These are phyloP conservation scores for Tolypocladium endophyticum DNA, from an alignment of 2,329 filamentous ascomycete species.

Conservation along the genomic window DNA sequence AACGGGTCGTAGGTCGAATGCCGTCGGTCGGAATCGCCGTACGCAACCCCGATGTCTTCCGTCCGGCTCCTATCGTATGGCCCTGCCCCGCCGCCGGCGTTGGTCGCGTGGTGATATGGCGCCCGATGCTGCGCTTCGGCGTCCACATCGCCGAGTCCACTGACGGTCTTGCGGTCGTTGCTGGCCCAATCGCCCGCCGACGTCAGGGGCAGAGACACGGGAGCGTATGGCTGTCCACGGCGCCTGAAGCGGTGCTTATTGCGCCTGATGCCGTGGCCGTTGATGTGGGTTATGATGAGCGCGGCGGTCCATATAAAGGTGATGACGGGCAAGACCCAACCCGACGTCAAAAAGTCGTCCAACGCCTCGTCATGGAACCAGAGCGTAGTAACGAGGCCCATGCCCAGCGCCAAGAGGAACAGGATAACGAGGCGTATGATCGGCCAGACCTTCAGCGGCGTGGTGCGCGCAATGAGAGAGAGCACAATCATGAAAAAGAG, in stretches of 20 bases:
- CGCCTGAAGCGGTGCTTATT: slow-evolving; percentile 4
- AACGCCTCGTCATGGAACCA: slow-evolving; percentile 8
- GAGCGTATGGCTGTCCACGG: slow-evolving; percentile 6
- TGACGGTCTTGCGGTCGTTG: not conserved
- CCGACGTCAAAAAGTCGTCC: slow-evolving; percentile 12
- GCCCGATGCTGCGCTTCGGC: not conserved
- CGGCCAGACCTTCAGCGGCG: slow-evolving; percentile 20
- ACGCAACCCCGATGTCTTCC: not conserved
- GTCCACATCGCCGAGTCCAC: not conserved
- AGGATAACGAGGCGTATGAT: slow-evolving; percentile 18
- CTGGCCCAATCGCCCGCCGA: not conserved
- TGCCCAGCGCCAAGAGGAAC: slow-evolving; percentile 17
- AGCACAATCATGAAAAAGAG: slow-evolving; percentile 21
- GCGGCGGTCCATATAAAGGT: slow-evolving; percentile 21
- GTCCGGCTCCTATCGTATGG: not conserved
- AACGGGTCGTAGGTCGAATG: slow-evolving; percentile 1
- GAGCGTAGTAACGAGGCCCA: slow-evolving; percentile 15
- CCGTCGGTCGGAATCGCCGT: not conserved
- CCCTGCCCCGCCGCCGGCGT: not conserved
- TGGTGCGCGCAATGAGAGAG: slow-evolving; percentile 17
- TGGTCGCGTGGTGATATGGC: not conserved
- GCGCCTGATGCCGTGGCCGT: slow-evolving; percentile 1
- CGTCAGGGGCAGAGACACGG: slow-evolving; percentile 2
- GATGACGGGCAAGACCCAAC: slow-evolving; percentile 22
- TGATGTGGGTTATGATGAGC: slow-evolving; percentile 21